Evolutionary conservation across 192 early-diverging fungal species (phyloP), one percentile per base, ranked within the genome.

Genomic region (Powellomyces hirtus): DNA sequence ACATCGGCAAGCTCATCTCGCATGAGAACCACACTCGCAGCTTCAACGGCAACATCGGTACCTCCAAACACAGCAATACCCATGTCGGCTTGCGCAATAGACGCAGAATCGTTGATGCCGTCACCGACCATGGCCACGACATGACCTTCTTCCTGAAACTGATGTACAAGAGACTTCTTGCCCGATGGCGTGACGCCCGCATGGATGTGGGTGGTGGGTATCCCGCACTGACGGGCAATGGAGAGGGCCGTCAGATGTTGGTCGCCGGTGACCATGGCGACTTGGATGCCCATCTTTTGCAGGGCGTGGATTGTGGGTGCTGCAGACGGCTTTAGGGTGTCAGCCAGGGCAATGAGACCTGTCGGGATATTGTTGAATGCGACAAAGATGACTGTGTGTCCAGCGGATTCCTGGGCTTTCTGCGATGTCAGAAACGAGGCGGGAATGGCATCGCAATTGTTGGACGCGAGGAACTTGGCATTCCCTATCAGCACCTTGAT

Each of bases 21-120:
- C 94, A 96, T 94, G 49, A 98, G 81, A 16, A 98, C 91, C 56
- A 98, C 89, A 46, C 86, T 81, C 0, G 96, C 96, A 2, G 96
- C 93, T 66, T 95, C 94, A 79, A 97, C 90, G 0, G 95, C 96
- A 46, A 98, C 93, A 75, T 98, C 96, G 0, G 96, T 94, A 4
- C 94, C 96, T 0, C 89, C 90, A 59, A 86, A 89, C 29, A 97
- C 75, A 0, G 94, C 92, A 68, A 98, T 91, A 0, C 95, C 95
- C 14, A 98, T 75, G 64, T 97, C 86, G 8, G 91, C 81, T 58
- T 84, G 83, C 22, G 92, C 95, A 57, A 98, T 75, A 8, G 93
- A 91, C 22, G 94, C 94, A 7, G 94, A 92, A 64, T 98, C 96
- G 63, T 98, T 98, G 71, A 96, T 89, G 37, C 96, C 96, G 72